Conservation (phyloP, 805 yeast genomes). For the Ogataea glucozyma region DNA sequence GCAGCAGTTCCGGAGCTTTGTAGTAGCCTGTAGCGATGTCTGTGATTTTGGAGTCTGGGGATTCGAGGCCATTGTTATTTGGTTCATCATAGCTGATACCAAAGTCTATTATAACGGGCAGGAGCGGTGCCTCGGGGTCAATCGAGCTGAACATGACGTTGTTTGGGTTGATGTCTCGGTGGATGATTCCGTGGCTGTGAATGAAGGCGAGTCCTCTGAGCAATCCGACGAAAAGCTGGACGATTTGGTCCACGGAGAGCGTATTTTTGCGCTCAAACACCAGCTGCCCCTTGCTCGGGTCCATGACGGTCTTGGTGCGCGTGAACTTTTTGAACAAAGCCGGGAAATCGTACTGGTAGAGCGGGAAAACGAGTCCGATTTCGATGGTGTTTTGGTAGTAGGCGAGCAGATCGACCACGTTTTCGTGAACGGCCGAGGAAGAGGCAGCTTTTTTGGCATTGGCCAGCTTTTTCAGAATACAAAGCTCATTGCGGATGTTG, state of each 20-base stretch:
- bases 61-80: constrained; percentile 72
- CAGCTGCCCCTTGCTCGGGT: constrained; percentile 20
- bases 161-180: constrained; percentile 80
- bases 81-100: constrained; percentile 40
- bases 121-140: constrained; percentile 19
- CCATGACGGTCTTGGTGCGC: constrained; percentile 31
- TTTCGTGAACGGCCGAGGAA: constrained; percentile 4
- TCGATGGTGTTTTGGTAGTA: constrained; percentile 31
- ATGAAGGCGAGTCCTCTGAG: constrained; percentile 56
- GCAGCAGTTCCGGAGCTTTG: constrained; percentile 73
- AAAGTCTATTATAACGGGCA: constrained; percentile 42
- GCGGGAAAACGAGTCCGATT: constrained; percentile 45
- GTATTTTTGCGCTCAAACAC: constrained; percentile 15
- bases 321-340: constrained; percentile 36
- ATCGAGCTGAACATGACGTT: constrained; percentile 42
- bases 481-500: constrained; percentile 46
- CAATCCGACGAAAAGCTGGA: constrained; percentile 38
- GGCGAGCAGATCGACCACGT: constrained; percentile 21
- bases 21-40: constrained; percentile 68
- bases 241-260: constrained; percentile 17
- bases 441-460: neutral
- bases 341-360: constrained; percentile 38
- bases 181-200: constrained; percentile 65
- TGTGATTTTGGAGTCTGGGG: constrained; percentile 41
- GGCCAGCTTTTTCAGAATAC: constrained; percentile 34